Conservation (phyloP, 1,284 basidiomycete species). For the Nidula niveotomentosa region DNA sequence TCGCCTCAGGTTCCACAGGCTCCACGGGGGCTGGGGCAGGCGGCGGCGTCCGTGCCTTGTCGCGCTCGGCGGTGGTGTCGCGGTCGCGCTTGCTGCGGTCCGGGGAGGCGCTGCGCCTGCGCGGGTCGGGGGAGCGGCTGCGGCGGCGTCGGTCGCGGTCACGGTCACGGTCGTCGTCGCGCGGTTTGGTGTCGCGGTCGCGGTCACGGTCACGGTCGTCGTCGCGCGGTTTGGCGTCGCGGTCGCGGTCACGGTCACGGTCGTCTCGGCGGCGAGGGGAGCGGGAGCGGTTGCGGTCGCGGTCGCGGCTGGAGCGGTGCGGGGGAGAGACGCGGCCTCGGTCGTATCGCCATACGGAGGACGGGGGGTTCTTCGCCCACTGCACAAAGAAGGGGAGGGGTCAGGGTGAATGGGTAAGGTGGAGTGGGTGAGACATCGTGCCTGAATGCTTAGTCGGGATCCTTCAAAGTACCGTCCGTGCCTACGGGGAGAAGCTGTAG, state of each 20-base stretch:
- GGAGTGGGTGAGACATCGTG: slow-evolving; percentile 24
- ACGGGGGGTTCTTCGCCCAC: slow-evolving; percentile 93
- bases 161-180: slow-evolving; percentile 36
- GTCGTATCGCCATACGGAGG: slow-evolving; percentile 84
- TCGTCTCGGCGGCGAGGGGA: slow-evolving; percentile 31
- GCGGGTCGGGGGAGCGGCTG: slow-evolving; percentile 19
- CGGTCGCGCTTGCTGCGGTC: slow-evolving; percentile 34
- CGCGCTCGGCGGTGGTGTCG: slow-evolving; percentile 21
- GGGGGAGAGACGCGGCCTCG: slow-evolving; percentile 56
- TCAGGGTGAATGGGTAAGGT: not conserved
- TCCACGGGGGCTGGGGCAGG: slow-evolving; percentile 42
- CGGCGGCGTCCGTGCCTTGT: slow-evolving; percentile 42
- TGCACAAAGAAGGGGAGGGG: slow-evolving; percentile 24
- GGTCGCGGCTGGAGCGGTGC: slow-evolving; percentile 43
- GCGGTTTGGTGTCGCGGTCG: slow-evolving; percentile 32
- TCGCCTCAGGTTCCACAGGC: not conserved
- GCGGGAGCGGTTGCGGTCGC: slow-evolving; percentile 41
- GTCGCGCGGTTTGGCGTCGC: slow-evolving; percentile 23
- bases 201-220: slow-evolving; percentile 42
- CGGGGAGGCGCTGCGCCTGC: slow-evolving; percentile 9
- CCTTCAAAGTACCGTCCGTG: slow-evolving; percentile 86
- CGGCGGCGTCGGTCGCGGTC: slow-evolving; percentile 50
- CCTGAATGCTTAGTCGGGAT: slow-evolving; percentile 79
- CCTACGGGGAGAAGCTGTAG: slow-evolving; percentile 42
- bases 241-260: slow-evolving; percentile 32